Evolutionary conservation across 177 flowering plant genomes (phyloP), one percentile per base, ranked within the genome.

Genomic region (Vitis hybrid): DNA sequence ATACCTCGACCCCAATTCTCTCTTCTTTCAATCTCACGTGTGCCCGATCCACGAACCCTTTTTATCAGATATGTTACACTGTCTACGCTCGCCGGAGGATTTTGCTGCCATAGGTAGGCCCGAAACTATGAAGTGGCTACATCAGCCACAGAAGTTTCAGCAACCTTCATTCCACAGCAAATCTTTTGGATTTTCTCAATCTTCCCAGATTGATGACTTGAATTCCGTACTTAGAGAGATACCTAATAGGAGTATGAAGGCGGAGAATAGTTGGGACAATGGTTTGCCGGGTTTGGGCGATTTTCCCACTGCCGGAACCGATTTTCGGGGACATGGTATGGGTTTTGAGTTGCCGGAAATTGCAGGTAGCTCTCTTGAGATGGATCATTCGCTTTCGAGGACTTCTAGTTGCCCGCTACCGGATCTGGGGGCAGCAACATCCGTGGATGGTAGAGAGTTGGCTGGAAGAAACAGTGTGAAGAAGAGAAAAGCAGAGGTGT

Each of bases 401-500:
- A 65, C n/a, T 60, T 62, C 68, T n/a, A 53, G 67, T 15, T 63
- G 60, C 70, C 39, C 6, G 10, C 12, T 33, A n/a, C 64, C 45
- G 45, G 64, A 31, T 5, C 26, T 49, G 26, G 60, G 49, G 22
- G 9, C 33, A 26, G 63, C 21, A 15, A 39, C 13, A 13, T 9
- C 1, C 45, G 19, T 67, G 51, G 65, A 16, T 65, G 45, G 9
- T 39, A 62, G 68, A 71, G 56, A 19, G 16, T 3, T 7, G 11
- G 15, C 48, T 49, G 31, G 45, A 19, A 18, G 65, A 57, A 29
- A 49, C 13, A 59, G n/a, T 12, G 12, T 48, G 10, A 74, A 65
- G 60, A 75, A 79, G 62, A 66, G 82, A 68, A 75, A 79, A 73
- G 64, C 75, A 52, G 79, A 76, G 82, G 79, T 78, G 18, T n/a